These are phyloP conservation scores for Geotrichum restrictum DNA, from an alignment of 1,139 yeast species.

Conservation along the genomic window DNA sequence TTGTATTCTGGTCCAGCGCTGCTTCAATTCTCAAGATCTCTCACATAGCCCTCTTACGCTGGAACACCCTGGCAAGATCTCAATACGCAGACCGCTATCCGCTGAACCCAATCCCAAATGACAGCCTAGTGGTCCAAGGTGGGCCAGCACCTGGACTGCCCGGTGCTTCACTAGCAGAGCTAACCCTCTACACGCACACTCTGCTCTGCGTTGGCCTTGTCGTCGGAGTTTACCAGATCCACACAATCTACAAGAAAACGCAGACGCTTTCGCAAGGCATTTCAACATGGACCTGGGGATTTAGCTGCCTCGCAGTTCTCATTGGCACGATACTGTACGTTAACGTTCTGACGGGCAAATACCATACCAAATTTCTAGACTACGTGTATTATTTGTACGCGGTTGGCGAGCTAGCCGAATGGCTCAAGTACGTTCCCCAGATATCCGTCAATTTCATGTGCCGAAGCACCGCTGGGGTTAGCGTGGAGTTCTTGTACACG, in stretches of 20 bases:
- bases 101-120: constrained; percentile 9
- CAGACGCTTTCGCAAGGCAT: constrained; percentile 17
- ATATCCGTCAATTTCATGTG: constrained; percentile 24
- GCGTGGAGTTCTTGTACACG: background rate
- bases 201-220: constrained; percentile 10
- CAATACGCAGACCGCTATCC: constrained; percentile 19
- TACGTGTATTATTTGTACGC: constrained; percentile 24
- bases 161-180: constrained; percentile 18
- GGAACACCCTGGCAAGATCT: constrained; percentile 8
- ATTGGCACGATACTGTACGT: constrained; percentile 8
- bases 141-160: constrained; percentile 16
- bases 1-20: constrained; percentile 20
- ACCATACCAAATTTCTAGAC: constrained; percentile 25
- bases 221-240: constrained; percentile 5
- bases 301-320: constrained; percentile 2
- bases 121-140: constrained; percentile 9
- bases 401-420: constrained; percentile 21
- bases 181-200: constrained; percentile 9
- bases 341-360: constrained; percentile 20
- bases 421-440: constrained; percentile 23
- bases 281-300: constrained; percentile 2
- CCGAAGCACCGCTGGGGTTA: constrained; percentile 20
- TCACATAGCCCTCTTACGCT: constrained; percentile 18
- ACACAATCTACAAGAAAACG: constrained; percentile 16
- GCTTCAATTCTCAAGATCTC: constrained; percentile 16